phyloP scores from a whole-genome alignment of 2,329 filamentous ascomycete genomes.

The Alternaria brassicae region DNA sequence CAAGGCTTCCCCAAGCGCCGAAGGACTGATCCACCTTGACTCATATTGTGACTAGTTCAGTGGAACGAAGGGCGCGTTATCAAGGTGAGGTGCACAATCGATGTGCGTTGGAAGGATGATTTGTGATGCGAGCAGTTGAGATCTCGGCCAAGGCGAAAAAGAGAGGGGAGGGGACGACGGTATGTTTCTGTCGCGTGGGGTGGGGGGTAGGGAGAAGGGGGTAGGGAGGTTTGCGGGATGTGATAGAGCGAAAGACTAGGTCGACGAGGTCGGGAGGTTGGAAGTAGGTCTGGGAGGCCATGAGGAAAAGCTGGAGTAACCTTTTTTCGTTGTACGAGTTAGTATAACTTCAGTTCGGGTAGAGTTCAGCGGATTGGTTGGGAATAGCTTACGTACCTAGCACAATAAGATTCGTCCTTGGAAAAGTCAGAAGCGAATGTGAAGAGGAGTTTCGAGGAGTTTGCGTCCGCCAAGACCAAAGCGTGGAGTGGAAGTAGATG shows the following conservation, averaged over 20 bases:
- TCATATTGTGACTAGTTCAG: background rate
- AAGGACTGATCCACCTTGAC: background rate
- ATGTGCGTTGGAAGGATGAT: background rate
- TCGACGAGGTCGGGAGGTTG: conserved; percentile 38
- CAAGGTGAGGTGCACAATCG: background rate
- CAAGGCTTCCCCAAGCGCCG: background rate
- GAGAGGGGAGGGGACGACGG: background rate
- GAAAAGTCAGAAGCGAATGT: conserved; percentile 24
- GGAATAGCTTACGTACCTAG: background rate
- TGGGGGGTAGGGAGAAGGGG: conserved; percentile 11
- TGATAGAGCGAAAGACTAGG: conserved; percentile 24
- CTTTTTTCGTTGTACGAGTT: background rate
- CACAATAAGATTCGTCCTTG: conserved; percentile 3
- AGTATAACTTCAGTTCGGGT: background rate
- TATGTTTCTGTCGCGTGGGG: background rate
- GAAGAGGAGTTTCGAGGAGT: conserved; percentile 22
- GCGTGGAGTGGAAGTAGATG: conserved; percentile 32
- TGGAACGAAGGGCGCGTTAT: conserved; percentile 3
- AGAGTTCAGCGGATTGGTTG: background rate
- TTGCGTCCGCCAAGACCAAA: conserved; percentile 21
- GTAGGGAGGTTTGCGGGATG: conserved; percentile 22
- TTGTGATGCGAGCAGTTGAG: background rate
- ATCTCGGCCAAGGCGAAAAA: background rate
- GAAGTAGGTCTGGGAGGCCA: conserved; percentile 29
- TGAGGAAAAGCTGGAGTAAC: conserved; percentile 29